A percentile compares a stretch with the other conserved stretches of the same genome.
phyloP scores from a whole-genome alignment of 2,329 filamentous ascomycete genomes.

The Cladosporium oxysporum region DNA sequence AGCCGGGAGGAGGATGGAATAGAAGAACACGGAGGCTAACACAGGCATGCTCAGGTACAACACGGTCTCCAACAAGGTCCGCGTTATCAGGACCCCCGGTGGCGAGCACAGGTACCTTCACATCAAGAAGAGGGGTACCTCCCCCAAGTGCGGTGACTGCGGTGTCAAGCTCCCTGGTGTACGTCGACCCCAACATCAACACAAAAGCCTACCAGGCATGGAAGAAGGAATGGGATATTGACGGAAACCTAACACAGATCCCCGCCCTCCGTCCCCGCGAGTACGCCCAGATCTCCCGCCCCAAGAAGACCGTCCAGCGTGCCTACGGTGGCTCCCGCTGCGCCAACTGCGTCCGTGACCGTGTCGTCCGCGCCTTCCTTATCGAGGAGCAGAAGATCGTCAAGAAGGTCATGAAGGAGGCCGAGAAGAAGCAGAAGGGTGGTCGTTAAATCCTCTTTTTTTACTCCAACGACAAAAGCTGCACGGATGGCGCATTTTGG shows the following conservation, averaged over 20 bases:
- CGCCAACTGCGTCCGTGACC: conserved; percentile 97
- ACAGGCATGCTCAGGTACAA: conserved; percentile 71
- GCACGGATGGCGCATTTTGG: conserved; percentile 21
- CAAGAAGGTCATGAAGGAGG: conserved; percentile 99
- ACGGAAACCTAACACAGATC: conserved; percentile 56
- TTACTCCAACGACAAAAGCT: conserved; percentile 14
- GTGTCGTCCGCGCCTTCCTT: conserved; percentile 96
- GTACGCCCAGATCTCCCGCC: conserved; percentile 95
- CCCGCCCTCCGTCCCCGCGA: conserved; percentile 97
- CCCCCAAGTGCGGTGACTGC: conserved; percentile 99
- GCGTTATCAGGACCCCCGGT: conserved; percentile 93
- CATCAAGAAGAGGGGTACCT: conserved; percentile 99
- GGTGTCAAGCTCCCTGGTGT: conserved; percentile 96
- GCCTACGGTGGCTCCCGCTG: conserved; percentile 98
- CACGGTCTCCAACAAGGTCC: conserved; percentile 95
- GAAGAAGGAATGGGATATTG: conserved; percentile 16
- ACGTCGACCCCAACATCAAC: conserved; percentile 55
- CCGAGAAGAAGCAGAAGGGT: conserved; percentile 66
- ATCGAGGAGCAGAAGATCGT: conserved; percentile 99
- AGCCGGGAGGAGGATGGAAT: conserved; percentile 13
- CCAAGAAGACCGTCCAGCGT: conserved; percentile 99
- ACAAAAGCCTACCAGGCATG: conserved; percentile 5
- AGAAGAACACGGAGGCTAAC: conserved; percentile 24
- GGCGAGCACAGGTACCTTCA: conserved; percentile 94
- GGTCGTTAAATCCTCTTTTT: conserved; percentile 29